A percentile compares a stretch with the other conserved stretches of the same genome.
phyloP scores from a whole-genome alignment of 2,329 filamentous ascomycete species.

The Penicillium sp. region DNA sequence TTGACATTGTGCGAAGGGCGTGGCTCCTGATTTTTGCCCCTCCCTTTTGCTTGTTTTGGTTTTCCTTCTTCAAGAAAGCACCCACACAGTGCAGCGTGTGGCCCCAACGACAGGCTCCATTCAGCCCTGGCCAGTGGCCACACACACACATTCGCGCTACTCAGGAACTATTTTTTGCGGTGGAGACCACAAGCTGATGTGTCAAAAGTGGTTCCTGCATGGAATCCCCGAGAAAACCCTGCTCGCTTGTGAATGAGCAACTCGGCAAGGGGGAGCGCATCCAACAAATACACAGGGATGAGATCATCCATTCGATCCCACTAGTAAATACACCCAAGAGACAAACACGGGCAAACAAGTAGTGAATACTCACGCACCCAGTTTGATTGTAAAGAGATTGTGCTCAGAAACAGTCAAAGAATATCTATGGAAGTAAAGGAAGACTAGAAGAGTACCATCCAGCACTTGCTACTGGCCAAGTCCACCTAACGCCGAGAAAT shows the following conservation, averaged over 20 bases:
- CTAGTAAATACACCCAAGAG: not conserved
- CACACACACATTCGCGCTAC: slow-evolving; percentile 11
- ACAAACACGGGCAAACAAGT: not conserved
- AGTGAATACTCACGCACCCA: too few species aligned
- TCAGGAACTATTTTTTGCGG: slow-evolving; percentile 15
- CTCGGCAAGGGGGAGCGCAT: not conserved
- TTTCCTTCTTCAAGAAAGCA: slow-evolving; percentile 35
- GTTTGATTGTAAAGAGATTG: too few species aligned
- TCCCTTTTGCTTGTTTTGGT: slow-evolving; percentile 39
- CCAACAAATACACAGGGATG: not conserved
- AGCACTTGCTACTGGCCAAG: not conserved
- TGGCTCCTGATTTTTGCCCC: slow-evolving; percentile 14
- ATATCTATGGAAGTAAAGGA: not conserved
- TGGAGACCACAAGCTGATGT: slow-evolving; percentile 10
- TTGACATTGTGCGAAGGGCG: not conserved
- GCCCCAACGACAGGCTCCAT: slow-evolving; percentile 35
- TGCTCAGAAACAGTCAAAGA: not conserved
- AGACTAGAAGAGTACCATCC: not conserved
- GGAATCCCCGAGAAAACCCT: not conserved
- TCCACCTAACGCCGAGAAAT: not conserved
- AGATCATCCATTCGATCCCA: not conserved
- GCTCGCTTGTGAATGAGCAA: not conserved
- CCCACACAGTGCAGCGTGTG: slow-evolving; percentile 27
- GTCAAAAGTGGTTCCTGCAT: slow-evolving; percentile 1
- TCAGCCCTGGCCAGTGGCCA: slow-evolving; percentile 29